phyloP scores from a whole-genome alignment of 371 early-diverging fungal species.

The Apophysomyces sp. region DNA sequence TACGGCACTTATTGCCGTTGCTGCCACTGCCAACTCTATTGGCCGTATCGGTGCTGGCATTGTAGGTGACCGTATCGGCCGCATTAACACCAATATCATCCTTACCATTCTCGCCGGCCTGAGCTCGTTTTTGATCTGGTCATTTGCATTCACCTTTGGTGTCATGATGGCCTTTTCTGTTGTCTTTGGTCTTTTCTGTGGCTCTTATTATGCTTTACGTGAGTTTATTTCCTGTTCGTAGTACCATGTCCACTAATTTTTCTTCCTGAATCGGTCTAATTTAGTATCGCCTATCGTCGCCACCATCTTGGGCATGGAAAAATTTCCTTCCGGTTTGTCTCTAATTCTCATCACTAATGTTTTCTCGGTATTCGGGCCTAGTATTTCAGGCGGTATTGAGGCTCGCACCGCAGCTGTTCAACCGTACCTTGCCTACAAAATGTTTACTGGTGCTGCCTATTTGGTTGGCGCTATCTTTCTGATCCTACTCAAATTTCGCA shows the following conservation, averaged over 20 bases:
- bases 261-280: background rate
- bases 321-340: slow-evolving; percentile 37
- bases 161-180: slow-evolving; percentile 36
- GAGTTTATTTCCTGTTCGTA: slow-evolving; percentile 4
- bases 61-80: slow-evolving; percentile 47
- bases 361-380: slow-evolving; percentile 29
- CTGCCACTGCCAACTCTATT: slow-evolving; percentile 55
- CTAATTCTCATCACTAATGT: slow-evolving; percentile 28
- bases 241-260: too few relatives aligned
- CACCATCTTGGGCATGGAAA: slow-evolving; percentile 29
- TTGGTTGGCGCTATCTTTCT: slow-evolving; percentile 25
- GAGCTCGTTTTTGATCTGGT: slow-evolving; percentile 50
- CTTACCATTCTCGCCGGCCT: slow-evolving; percentile 29
- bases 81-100: slow-evolving; percentile 37
- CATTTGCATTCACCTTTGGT: slow-evolving; percentile 42
- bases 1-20: slow-evolving; percentile 28
- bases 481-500: slow-evolving; percentile 22
- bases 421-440: slow-evolving; percentile 33
- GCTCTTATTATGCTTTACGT: slow-evolving; percentile 36
- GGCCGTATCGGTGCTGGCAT: slow-evolving; percentile 56
- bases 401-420: slow-evolving; percentile 5
- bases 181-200: slow-evolving; percentile 43
- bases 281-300: slow-evolving; percentile 39
- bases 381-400: slow-evolving; percentile 41
- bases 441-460: slow-evolving; percentile 34